These are phyloP conservation scores for Imleria badia DNA, from an alignment of 768 basidiomycete species.

Conservation along the genomic window DNA sequence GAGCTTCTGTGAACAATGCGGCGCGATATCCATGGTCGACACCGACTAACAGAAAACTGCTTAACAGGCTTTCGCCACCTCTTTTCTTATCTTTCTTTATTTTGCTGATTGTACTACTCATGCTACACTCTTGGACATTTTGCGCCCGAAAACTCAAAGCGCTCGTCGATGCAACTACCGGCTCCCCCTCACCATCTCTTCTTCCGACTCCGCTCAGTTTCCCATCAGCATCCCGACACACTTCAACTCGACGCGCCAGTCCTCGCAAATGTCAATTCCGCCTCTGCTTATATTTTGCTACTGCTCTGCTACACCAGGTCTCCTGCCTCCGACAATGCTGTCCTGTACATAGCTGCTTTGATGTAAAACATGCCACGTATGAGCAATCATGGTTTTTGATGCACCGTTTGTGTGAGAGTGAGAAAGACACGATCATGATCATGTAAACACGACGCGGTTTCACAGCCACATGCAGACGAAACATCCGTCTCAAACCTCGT, in stretches of 20 bases:
- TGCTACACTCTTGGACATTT: conserved; percentile 21
- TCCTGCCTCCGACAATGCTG: conserved; percentile 22
- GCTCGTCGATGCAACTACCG: conserved; percentile 26
- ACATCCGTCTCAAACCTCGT: conserved; percentile 8
- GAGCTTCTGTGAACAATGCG: conserved; percentile 87
- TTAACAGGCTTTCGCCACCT: conserved; percentile 9
- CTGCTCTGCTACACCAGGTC: conserved; percentile 23
- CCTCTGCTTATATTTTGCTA: conserved; percentile 18
- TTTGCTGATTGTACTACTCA: conserved; percentile 32
- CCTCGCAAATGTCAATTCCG: conserved; percentile 17
- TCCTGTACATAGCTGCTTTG: conserved; percentile 29
- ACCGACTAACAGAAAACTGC: conserved; percentile 45
- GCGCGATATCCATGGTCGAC: conserved; percentile 87
- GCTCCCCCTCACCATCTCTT: conserved; percentile 1
- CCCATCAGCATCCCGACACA: conserved; percentile 15
- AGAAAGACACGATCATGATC: no score
- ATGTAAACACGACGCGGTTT: not conserved
- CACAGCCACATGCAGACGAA: conserved; percentile 27
- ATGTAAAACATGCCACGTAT: conserved; percentile 25
- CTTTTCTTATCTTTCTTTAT: conserved; percentile 31
- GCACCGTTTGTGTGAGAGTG: not conserved
- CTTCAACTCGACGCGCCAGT: conserved; percentile 25
- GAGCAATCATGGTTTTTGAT: conserved; percentile 13
- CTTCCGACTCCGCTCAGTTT: conserved; percentile 13
- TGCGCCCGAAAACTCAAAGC: conserved; percentile 26